These are phyloP conservation scores for Lolium perenne DNA, from an alignment of 176 grass and related monocot species.

Conservation along the genomic window DNA sequence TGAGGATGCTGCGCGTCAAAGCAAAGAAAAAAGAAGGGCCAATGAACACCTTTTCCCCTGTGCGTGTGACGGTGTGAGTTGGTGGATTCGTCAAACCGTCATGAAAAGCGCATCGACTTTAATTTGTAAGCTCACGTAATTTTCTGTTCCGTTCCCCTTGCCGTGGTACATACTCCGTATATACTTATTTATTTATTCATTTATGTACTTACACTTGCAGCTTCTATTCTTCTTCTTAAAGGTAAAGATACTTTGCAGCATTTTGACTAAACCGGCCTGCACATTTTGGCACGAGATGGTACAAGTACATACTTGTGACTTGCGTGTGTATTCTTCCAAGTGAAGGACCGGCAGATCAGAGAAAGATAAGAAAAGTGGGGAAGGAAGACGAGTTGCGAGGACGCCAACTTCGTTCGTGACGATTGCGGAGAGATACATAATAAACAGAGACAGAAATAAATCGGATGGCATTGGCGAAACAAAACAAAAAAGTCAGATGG, in stretches of 20 bases:
- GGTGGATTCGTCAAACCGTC: background rate
- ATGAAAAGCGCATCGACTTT: background rate
- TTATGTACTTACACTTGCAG: background rate
- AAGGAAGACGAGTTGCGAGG: background rate
- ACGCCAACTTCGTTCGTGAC: background rate
- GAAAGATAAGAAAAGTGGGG: no score
- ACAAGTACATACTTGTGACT: background rate
- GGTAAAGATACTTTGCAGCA: no score
- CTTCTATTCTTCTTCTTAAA: background rate
- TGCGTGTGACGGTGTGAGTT: no score
- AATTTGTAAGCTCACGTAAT: background rate
- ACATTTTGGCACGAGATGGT: background rate
- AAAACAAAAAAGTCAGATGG: background rate
- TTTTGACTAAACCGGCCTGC: background rate
- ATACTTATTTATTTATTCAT: background rate
- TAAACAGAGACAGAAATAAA: no score
- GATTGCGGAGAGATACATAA: no score
- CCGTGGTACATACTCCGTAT: background rate
- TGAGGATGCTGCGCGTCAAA: no score
- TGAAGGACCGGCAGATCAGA: background rate
- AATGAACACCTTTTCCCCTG: no score
- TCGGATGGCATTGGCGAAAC: no score
- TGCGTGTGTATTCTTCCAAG: background rate
- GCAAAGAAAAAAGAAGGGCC: no score
- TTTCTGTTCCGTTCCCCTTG: background rate